phyloP scores from a whole-genome alignment of 805 yeast species.

The Lachancea kluyveri region DNA sequence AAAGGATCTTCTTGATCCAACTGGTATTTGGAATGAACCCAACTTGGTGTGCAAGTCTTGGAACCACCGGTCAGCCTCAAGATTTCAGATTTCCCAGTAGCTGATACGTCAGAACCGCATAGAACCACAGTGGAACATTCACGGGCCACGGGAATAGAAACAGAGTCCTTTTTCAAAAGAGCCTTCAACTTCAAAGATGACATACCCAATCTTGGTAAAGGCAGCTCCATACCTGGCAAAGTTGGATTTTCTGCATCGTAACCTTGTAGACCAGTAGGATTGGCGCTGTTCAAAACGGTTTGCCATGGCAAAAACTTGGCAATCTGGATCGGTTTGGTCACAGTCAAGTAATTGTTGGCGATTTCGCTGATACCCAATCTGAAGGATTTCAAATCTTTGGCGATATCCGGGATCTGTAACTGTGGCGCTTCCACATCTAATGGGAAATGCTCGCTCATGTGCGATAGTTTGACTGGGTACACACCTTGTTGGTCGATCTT shows the following conservation, averaged over 20 bases:
- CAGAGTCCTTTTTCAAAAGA: conserved; percentile 46
- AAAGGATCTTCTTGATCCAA: conserved; percentile 40
- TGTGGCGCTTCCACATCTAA: conserved; percentile 33
- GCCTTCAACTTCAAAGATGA: conserved; percentile 63
- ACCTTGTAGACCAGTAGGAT: conserved; percentile 63
- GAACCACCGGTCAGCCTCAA: conserved; percentile 79
- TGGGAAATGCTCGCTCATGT: conserved; percentile 61
- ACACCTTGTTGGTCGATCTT: conserved; percentile 76
- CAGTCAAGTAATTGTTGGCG: conserved; percentile 70
- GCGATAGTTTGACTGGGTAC: conserved; percentile 83
- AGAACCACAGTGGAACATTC: conserved; percentile 73
- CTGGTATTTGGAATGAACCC: conserved; percentile 79
- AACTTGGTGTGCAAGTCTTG: conserved; percentile 63
- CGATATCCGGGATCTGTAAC: conserved; percentile 30
- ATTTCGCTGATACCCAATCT: conserved; percentile 78
- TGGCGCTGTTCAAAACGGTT: conserved; percentile 53
- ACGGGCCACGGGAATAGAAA: conserved; percentile 60
- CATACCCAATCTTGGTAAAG: conserved; percentile 68
- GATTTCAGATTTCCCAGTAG: conserved; percentile 45
- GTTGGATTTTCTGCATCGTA: conserved; percentile 59
- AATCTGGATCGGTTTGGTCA: conserved; percentile 63
- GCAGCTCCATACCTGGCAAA: conserved; percentile 64
- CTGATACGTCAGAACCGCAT: conserved; percentile 37
- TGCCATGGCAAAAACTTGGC: conserved; percentile 71
- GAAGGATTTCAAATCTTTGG: conserved; percentile 49